Base-by-base conservation (phyloP, 192 early-diverging fungal genomes). In the Coemansia sp. region DNA sequence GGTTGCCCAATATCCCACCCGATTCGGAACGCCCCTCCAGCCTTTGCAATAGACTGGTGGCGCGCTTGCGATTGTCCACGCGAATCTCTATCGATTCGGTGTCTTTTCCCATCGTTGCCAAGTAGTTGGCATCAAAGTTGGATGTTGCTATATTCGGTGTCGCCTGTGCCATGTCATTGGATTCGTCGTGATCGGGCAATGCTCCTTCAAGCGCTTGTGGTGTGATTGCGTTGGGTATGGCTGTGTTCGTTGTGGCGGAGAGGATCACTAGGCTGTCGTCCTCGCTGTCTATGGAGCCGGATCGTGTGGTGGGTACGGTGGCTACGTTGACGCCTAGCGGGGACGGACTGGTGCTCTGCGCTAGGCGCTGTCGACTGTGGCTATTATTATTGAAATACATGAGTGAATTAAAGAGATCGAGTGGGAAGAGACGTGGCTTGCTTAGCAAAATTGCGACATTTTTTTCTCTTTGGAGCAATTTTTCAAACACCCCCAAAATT, bases 121-220 rank as follows among this genome's bases (percentile, higher is more conserved):
- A 34, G 38, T 61, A 59, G 62, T 64, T 73, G 21, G 72, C 72
- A 38, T 73, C 72, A 60, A 73, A 73, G 42, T 73, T 73, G 23
- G 72, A 73, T 11, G 50, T 69, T 8, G 53, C 64, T 50, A 50
- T 6, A 26, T 12, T 50, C 11, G 48, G 21, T 47, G 42, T 45
- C 18, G 43, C 8, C 9, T 45, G 18, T 45, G 43, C 9, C 1
- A 18, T 7, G 37, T 2, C 11, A 38, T 43, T 43, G 48, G 23
- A 21, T 14, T 26, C 25, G 48, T 26, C 25, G 48, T 13, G 20
- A 23, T 50, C 48, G 13, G 48, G n/a, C 25, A 26, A 13, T 9
- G 48, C 48, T 26, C 48, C 48, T 12, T 50, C 48, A 8, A 26
- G 21, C 2, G 9, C 48, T 3, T 26, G 48, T 26, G 23, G 23